phyloP scores from a whole-genome alignment of 2,329 filamentous ascomycete species.

The Ceratocystis smalleyi region DNA sequence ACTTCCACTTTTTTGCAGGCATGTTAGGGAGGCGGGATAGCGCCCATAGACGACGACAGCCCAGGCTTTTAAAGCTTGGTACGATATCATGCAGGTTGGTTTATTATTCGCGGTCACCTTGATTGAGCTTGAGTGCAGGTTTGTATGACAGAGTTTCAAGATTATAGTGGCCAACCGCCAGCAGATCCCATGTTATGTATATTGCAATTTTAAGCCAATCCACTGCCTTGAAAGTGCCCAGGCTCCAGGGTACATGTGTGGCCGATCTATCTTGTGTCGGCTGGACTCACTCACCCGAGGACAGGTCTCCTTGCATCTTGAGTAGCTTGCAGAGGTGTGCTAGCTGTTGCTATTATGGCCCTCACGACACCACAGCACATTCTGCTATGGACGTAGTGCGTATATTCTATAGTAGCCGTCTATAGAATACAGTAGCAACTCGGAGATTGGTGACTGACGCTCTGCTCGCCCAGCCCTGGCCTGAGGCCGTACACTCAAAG shows the following conservation, averaged over 20 bases:
- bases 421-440: too few species aligned
- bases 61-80: background rate
- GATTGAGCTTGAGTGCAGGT: background rate
- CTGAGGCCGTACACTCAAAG: too few species aligned
- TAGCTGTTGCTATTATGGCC: too few species aligned
- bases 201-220: background rate
- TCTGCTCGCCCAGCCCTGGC: too few species aligned
- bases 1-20: background rate
- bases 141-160: background rate
- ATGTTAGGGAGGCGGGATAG: background rate
- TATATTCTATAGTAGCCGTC: background rate
- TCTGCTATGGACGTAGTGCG: background rate
- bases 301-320: too few species aligned
- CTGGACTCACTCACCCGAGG: too few species aligned
- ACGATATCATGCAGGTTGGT: background rate
- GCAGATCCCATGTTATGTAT: background rate
- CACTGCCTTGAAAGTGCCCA: too few species aligned
- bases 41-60: background rate
- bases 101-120: background rate
- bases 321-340: too few species aligned
- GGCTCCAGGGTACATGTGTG: too few species aligned
- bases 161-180: background rate
- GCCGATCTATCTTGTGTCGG: too few species aligned
- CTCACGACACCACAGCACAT: background rate
- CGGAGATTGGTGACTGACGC: background rate